Evolutionary conservation across 2,329 filamentous ascomycete species (phyloP), one percentile per base, ranked within the genome.

Genomic region (Colletotrichum musae): DNA sequence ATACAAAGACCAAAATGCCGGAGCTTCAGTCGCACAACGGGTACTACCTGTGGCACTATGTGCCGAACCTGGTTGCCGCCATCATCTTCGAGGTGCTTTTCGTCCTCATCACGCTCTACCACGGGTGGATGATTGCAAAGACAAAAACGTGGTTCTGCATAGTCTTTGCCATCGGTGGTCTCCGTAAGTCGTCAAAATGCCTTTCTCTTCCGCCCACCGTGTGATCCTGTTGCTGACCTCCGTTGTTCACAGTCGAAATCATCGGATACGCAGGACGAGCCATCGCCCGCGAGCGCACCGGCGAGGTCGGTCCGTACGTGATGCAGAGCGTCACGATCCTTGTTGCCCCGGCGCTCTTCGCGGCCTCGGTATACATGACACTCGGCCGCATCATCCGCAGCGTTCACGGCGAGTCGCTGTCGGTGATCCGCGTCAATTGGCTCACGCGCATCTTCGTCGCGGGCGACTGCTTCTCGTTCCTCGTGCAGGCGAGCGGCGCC

Each of bases 381-480:
- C 80, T 86, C 4, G 82, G 82, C 6, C 79, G 85, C 12, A 73
- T 85, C 28, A 81, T 86, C 60, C 75, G 74, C 15, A 77, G 79
- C 54, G 77, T 83, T 4, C 77, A 78, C 26, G 81, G 77, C 28
- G 77, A 81, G 61, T 59, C 72, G 0, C 76, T 77, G 62, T 79
- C 79, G 2, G 58, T 82, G 39, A 75, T 83, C 21, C 75, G 70
- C 6, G 72, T 77, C 18, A 70, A 68, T 7, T 84, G 83, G 81
- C 75, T 89, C 6, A 89, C 87, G 3, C 85, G 82, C 62, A 79
- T 86, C 43, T 90, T 90, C 68, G 87, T 91, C 4, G 58, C 75
- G 6, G 86, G 87, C 41, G 88, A 90, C 71, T 74, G 89, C 4
- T 57, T 88, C 6, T 85, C 84, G 2, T 86, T 90, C 73, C 39